Percentiles rank a stretch among this genome's conserved stretches.
Conservation (phyloP, 306 rosid genomes). For the Mimosa pudica region DNA sequence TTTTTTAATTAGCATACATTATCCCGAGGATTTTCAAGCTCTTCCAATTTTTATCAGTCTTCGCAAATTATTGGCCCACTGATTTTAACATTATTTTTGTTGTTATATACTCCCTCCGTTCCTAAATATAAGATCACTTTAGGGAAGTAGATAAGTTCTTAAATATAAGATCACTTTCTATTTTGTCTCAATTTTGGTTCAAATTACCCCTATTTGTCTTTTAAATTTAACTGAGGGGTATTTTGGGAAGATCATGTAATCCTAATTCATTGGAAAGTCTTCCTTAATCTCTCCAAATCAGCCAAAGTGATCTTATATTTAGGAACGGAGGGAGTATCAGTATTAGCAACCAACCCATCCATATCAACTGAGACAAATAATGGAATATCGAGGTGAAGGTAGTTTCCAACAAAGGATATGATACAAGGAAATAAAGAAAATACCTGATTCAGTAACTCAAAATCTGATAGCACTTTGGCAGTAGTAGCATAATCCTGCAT, state of each 20-base stretch:
- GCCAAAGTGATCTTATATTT: too few relatives aligned
- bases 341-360: background rate
- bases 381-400: constrained; percentile 31
- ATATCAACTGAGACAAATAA: constrained; percentile 20
- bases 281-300: too few relatives aligned
- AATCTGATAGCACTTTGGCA: constrained; percentile 67
- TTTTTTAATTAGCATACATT: background rate
- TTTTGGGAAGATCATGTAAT: too few relatives aligned
- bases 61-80: background rate
- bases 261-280: too few relatives aligned
- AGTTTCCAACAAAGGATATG: constrained; percentile 25
- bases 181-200: too few relatives aligned
- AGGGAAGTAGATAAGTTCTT: too few relatives aligned
- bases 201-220: too few relatives aligned
- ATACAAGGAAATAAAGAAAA: constrained; percentile 17
- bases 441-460: constrained; percentile 84
- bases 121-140: too few relatives aligned
- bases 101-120: too few relatives aligned
- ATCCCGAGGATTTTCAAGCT: background rate
- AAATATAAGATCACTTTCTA: too few relatives aligned
- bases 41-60: background rate
- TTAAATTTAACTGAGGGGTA: too few relatives aligned
- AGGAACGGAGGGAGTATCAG: too few relatives aligned
- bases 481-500: constrained; percentile 72
- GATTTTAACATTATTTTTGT: background rate